phyloP scores from a whole-genome alignment of 75 land plant genomes.

The Picea glauca region DNA sequence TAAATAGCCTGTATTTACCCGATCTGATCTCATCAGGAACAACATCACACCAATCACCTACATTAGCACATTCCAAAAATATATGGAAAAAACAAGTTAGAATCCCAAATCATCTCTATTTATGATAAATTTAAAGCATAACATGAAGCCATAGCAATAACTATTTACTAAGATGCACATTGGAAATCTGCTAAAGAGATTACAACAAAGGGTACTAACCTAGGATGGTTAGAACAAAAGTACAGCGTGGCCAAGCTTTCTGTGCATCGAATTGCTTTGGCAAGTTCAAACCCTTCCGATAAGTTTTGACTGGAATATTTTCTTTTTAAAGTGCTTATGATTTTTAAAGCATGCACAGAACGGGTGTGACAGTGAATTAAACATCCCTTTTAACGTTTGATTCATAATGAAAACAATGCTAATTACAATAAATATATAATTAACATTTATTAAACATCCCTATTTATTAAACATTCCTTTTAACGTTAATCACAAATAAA shows the following conservation, averaged over 20 bases:
- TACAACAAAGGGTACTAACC: slow-evolving; percentile 36
- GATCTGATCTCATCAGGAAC: slow-evolving; percentile 3
- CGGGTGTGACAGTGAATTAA: too few species aligned
- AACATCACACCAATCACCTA: neutral
- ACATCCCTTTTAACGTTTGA: too few species aligned
- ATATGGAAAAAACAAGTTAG: neutral
- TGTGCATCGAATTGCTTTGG: slow-evolving; percentile 65
- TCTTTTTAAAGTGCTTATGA: too few species aligned
- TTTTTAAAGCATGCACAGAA: too few species aligned
- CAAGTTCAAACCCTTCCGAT: too few species aligned
- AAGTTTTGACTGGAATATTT: too few species aligned
- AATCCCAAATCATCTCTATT: slow-evolving; percentile 26
- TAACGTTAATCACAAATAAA: too few species aligned
- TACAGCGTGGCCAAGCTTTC: slow-evolving; percentile 77
- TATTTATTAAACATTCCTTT: too few species aligned
- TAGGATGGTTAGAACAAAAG: slow-evolving; percentile 58
- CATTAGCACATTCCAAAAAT: neutral
- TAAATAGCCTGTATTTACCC: neutral
- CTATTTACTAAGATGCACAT: neutral
- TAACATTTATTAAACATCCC: too few species aligned
- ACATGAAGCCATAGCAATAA: neutral
- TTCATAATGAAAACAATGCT: too few species aligned
- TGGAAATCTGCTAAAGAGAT: neutral
- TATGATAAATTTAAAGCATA: too few species aligned
- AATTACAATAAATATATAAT: too few species aligned